Evolutionary conservation across 257 asterid genomes (phyloP), one percentile per base, ranked within the genome.

Genomic region (Fraxinus anomala): DNA sequence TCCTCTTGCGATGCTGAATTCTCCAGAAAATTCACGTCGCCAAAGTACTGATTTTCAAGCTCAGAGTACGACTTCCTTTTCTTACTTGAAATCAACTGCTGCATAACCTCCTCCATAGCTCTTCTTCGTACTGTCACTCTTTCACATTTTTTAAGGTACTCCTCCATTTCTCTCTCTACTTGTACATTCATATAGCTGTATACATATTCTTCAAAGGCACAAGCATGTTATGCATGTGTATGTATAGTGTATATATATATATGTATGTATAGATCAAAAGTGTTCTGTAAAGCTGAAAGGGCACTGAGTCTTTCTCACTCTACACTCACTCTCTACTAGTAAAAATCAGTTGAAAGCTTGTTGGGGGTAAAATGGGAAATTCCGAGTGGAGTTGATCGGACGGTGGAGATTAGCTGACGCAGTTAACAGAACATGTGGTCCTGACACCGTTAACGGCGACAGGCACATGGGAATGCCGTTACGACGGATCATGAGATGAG

Each of bases 381-480:
- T 28, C 8, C 24, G 33, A 26, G 17, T 66, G 13, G 73, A 80
- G 83, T 86, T 72, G 85, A 92, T 92, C 97, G 75, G 80, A 94
- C 87, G 96, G 94, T 83, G 86, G 77, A 90, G 90, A 90, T 86
- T 51, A 65, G 85, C 79, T 3, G 85, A 92, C 89, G 83, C 88
- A 86, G 96, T 88, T 89, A 89, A 85, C 88, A 89, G 84, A 88
- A 83, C 91, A 90, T 83, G 98, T 93, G 99, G 97, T 95, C 98
- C 97, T 81, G 86, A 85, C 89, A 86, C 94, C 96, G 94, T 89
- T 91, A 89, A 90, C 96, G 92, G 96, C 70, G 96, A 88, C 96
- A 89, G 92, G 93, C 96, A 93, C 96, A 86, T 91, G 96, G 88
- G 74, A 79, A 81, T 90, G 96, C 98, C 94, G 97, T 94, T 87